Percentiles rank a stretch among this genome's conserved stretches.
Conservation (phyloP, 2,329 filamentous ascomycete species). For the Xylogone sp. region DNA sequence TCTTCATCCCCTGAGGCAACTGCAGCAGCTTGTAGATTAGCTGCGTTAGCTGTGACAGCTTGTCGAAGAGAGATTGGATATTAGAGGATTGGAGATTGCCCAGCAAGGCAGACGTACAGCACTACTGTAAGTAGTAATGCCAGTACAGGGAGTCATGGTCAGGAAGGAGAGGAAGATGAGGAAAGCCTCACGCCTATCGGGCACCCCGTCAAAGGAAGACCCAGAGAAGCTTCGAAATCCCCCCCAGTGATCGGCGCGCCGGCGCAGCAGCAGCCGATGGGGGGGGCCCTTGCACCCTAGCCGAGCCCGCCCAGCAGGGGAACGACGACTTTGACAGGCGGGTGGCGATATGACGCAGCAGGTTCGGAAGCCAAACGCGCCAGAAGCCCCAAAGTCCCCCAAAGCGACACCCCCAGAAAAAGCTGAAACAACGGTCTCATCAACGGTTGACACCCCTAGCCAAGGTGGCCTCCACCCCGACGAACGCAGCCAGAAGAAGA, state of each 20-base stretch:
- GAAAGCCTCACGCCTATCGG: not conserved
- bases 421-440: not conserved
- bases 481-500: no score
- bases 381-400: no score
- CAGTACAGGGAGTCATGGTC: no score
- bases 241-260: not conserved
- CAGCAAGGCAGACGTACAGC: no score
- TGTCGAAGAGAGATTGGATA: no score
- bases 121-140: not conserved
- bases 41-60: no score
- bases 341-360: not conserved
- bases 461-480: not conserved
- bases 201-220: not conserved
- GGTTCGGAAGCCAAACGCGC: no score
- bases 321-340: not conserved
- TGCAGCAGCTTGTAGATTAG: no score
- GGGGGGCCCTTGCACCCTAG: not conserved
- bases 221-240: not conserved
- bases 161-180: no score
- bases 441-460: not conserved
- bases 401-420: not conserved
- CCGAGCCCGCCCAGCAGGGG: not conserved
- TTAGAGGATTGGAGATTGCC: no score
- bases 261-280: no score
- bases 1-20: no score